phyloP scores from a whole-genome alignment of 2,329 filamentous ascomycete species.

The Ascochyta lentis region DNA sequence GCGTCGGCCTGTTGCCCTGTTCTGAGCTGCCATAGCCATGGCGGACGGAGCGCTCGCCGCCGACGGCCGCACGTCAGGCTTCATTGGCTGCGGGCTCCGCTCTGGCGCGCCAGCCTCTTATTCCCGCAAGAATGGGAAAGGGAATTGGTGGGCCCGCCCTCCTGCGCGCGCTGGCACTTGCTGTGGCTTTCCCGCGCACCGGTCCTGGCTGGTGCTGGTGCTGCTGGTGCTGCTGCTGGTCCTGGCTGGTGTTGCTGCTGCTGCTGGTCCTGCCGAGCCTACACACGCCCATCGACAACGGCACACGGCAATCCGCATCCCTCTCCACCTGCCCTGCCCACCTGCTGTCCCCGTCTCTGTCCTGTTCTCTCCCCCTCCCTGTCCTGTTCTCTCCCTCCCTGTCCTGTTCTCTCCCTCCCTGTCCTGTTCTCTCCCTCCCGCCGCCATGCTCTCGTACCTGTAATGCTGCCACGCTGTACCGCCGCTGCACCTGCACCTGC shows the following conservation, averaged over 20 bases:
- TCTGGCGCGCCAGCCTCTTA: conserved; percentile 9
- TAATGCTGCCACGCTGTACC: conserved; percentile 13
- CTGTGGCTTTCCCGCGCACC: not conserved
- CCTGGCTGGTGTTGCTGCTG: not conserved
- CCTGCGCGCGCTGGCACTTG: conserved; percentile 3
- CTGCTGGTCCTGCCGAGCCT: conserved; percentile 10
- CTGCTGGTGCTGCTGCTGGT: too few species aligned
- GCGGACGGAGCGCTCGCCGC: conserved; percentile 13
- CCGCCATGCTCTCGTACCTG: conserved; percentile 17
- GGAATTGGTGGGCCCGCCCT: conserved; percentile 6
- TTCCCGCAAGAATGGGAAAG: conserved; percentile 13
- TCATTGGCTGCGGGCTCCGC: conserved; percentile 35
- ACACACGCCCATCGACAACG: not conserved
- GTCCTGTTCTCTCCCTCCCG: conserved; percentile 13
- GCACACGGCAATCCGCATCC: not conserved
- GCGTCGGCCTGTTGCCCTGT: conserved; percentile 12
- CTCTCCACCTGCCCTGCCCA: not conserved
- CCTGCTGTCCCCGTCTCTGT: not conserved
- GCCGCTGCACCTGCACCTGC: conserved; percentile 1
- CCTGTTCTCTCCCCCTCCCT: conserved; percentile 5
- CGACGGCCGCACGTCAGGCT: not conserved
- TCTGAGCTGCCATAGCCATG: not conserved
- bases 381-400: too few species aligned
- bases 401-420: not conserved
- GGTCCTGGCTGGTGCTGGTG: not conserved